A percentile compares a stretch with the other conserved stretches of the same genome.
phyloP scores from a whole-genome alignment of 106 monocot species.

The Allium cepa region DNA sequence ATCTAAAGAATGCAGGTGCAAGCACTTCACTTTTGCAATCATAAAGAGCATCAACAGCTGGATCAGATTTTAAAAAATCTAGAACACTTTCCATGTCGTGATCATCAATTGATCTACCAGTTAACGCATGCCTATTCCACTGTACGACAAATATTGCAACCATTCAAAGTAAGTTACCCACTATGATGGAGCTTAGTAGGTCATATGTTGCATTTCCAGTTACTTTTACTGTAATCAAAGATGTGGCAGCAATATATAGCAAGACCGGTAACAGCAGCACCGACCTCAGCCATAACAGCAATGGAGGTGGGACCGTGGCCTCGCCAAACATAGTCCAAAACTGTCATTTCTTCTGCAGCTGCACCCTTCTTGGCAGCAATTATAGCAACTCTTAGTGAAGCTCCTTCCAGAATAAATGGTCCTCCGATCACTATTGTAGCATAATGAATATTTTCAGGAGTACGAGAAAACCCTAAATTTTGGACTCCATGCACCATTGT shows the following conservation, averaged over 20 bases:
- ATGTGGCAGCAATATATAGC: slow-evolving; percentile 84
- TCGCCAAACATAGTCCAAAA: slow-evolving; percentile 90
- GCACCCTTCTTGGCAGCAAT: slow-evolving; percentile 99
- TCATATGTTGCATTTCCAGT: slow-evolving; percentile 99
- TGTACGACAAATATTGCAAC: slow-evolving; percentile 98
- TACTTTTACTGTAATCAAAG: slow-evolving; percentile 74
- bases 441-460: slow-evolving; percentile 97
- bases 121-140: slow-evolving; percentile 88
- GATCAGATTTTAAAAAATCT: slow-evolving; percentile 87
- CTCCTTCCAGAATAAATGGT: slow-evolving; percentile 96
- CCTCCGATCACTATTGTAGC: slow-evolving; percentile 97
- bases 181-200: slow-evolving; percentile 91
- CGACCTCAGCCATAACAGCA: slow-evolving; percentile 96
- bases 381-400: slow-evolving; percentile 87
- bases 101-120: slow-evolving; percentile 97
- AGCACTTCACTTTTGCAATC: slow-evolving; percentile 99
- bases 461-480: slow-evolving; percentile 73
- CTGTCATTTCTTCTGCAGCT: slow-evolving; percentile 86
- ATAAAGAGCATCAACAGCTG: slow-evolving; percentile 92
- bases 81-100: slow-evolving; percentile 97
- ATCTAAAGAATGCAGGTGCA: slow-evolving; percentile 98
- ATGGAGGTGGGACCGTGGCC: slow-evolving; percentile 99
- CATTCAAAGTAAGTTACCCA: slow-evolving; percentile 94
- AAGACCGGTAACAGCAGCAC: slow-evolving; percentile 93
- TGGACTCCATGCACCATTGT: slow-evolving; percentile 97